Conservation (phyloP, 371 early-diverging fungal genomes). For the Smittium culicis region DNA sequence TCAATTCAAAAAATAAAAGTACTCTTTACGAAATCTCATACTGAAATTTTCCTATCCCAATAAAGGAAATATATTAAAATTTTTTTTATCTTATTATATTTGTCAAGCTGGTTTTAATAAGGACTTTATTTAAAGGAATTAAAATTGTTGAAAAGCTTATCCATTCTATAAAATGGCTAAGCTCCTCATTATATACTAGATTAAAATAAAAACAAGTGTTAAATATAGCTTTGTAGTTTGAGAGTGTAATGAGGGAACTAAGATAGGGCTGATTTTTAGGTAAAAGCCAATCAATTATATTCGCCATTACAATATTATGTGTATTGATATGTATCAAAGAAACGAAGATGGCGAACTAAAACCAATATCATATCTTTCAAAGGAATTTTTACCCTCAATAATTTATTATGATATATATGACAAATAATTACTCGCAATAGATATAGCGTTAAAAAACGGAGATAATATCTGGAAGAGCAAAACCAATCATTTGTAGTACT, state of each 20-base stretch:
- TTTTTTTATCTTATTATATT: too few relatives aligned
- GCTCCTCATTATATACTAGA: too few relatives aligned
- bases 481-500: background rate
- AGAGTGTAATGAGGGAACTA: too few relatives aligned
- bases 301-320: background rate
- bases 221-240: too few relatives aligned
- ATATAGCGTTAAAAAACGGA: constrained; percentile 6
- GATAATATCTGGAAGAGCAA: background rate
- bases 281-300: too few relatives aligned
- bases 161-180: too few relatives aligned
- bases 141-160: too few relatives aligned
- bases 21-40: background rate
- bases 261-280: too few relatives aligned
- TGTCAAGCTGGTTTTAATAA: too few relatives aligned
- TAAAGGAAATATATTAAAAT: background rate
- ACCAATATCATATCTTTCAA: constrained; percentile 1
- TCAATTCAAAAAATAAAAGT: background rate
- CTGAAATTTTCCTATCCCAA: background rate
- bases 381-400: background rate
- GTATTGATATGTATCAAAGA: background rate
- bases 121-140: too few relatives aligned
- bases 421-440: constrained; percentile 6
- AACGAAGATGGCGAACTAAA: background rate
- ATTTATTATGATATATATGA: constrained; percentile 8
- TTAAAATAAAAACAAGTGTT: too few relatives aligned